Percentiles rank a stretch among this genome's conserved stretches.
These are phyloP conservation scores for Fusarium domesticum DNA, from an alignment of 2,329 filamentous ascomycete species.

Conservation along the genomic window DNA sequence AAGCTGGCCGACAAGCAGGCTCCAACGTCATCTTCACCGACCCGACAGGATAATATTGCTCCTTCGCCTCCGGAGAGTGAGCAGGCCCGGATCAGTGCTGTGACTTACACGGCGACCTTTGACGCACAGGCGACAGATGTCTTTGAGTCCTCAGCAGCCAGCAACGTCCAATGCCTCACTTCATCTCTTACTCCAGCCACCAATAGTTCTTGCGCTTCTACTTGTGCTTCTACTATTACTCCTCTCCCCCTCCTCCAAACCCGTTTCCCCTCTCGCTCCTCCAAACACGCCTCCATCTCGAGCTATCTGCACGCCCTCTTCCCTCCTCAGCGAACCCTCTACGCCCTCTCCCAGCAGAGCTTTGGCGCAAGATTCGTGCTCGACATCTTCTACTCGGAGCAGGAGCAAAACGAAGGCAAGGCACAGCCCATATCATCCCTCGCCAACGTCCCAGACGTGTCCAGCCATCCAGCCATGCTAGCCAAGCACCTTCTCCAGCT, in stretches of 20 bases:
- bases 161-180: conserved; percentile 20
- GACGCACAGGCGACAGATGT: conserved; percentile 25
- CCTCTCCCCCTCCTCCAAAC: conserved; percentile 2
- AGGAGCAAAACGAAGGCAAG: conserved; percentile 33
- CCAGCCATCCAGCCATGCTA: conserved; percentile 46
- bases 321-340: conserved; percentile 20
- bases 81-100: conserved; percentile 11
- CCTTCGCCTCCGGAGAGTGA: conserved; percentile 15
- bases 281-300: conserved; percentile 15
- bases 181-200: conserved; percentile 4
- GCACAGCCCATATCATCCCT: conserved; percentile 30
- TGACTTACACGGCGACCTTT: conserved; percentile 12
- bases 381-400: conserved; percentile 26
- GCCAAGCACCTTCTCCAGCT: conserved; percentile 48
- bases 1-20: conserved; percentile 40
- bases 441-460: conserved; percentile 35
- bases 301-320: conserved; percentile 22
- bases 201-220: too few species aligned
- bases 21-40: not conserved
- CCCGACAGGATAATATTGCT: conserved; percentile 1
- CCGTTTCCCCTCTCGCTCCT: conserved; percentile 1
- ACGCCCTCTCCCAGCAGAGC: conserved; percentile 24
- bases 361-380: conserved; percentile 28
- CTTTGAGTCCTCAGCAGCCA: conserved; percentile 18
- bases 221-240: conserved; percentile 4